Conservation (phyloP, 1,284 basidiomycete genomes). For the Cutaneotrichosporon cutaneum region DNA sequence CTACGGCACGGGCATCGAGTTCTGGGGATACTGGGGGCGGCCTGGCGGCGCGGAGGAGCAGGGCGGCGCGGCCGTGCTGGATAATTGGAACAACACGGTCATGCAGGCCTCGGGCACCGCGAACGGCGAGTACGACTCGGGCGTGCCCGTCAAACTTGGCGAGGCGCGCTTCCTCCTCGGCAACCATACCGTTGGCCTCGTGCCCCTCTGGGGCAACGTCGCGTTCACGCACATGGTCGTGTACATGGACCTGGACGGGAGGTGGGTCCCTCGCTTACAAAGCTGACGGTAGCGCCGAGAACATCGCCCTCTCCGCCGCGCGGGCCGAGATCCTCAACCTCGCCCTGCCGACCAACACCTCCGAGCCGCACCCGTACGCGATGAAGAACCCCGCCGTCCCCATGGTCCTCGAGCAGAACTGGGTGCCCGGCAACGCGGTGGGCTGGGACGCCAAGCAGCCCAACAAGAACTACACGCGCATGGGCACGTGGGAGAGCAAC, state of each 20-base stretch:
- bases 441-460: background rate
- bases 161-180: background rate
- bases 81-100: background rate
- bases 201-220: background rate
- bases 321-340: background rate
- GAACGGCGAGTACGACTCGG: background rate
- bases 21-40: background rate
- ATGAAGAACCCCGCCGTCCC: background rate
- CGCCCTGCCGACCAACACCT: background rate
- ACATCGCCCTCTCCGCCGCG: background rate
- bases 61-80: background rate
- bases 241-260: background rate
- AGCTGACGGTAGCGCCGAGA: background rate
- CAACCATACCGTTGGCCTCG: background rate
- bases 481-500: background rate
- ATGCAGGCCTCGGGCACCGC: background rate
- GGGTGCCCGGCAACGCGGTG: background rate
- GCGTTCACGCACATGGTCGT: background rate
- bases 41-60: background rate
- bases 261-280: too few species aligned
- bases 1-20: background rate
- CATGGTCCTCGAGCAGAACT: background rate
- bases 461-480: background rate
- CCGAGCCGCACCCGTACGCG: background rate
- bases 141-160: background rate